Base-by-base conservation (phyloP, 1,139 yeast species). In the Pneumocystis carinii region DNA sequence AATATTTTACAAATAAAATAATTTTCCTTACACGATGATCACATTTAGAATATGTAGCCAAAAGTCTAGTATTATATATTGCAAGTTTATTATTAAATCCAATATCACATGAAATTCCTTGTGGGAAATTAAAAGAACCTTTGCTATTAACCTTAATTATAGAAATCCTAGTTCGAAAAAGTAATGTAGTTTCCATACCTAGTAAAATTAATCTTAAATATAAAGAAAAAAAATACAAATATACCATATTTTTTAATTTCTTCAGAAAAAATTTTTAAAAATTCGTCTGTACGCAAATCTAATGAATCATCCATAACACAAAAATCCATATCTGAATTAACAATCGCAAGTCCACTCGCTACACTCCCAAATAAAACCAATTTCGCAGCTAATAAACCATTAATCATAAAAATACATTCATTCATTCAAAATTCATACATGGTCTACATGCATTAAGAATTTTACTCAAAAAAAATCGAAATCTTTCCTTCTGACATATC, bases 51-150 rank as follows among this genome's bases (percentile, higher is more conserved):
- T 65, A 65, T 6, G 67, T 57, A 29, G 63, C 59, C 14, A 65
- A 38, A n/a, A 65, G 61, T 24, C 38, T 24, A 12, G 66, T 65
- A 61, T 65, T 65, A 58, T 65, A 63, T 29, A 65, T 35, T 12
- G 66, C 66, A 24, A 65, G 58, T 12, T 60, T 62, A 32, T 65
- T 65, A 53, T 65, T 64, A 59, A 65, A 65, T 37, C 62, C 61
- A 12, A 65, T 63, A 56, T 65, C 63, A 48, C 65, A 65, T 24
- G 48, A 57, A 56, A 63, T 24, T 41, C 62, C 59, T 37, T 61
- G 27, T 58, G 64, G 56, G 60, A 41, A 56, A 55, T 55, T 12
- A 10, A 12, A 19, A 5, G 55, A 24, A 2, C 55, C 55, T 24
- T 48, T 48, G 3, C 55, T 19, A 12, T 24, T 24, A 24, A 19